Evolutionary conservation across 352 stramenopile genomes (phyloP).

Genomic region (Halophytophthora batemanensis): DNA sequence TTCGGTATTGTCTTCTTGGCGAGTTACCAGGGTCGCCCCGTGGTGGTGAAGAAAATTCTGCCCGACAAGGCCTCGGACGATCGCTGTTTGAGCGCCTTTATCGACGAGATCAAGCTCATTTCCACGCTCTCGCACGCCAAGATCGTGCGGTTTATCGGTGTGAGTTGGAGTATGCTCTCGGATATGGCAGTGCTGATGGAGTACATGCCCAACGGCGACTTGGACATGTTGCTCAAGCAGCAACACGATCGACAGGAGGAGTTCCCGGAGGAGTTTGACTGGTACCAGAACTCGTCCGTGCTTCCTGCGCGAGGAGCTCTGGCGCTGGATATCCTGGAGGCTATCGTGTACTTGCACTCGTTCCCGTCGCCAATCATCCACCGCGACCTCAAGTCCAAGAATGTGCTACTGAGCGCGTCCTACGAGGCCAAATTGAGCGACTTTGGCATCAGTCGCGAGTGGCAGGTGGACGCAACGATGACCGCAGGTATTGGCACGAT

Average conservation of each 20-base stretch:
- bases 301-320: constrained; percentile 54
- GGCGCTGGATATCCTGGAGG: constrained; percentile 72
- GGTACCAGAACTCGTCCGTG: constrained; percentile 54
- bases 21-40: constrained; percentile 46
- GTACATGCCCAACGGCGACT: constrained; percentile 74
- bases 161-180: constrained; percentile 84
- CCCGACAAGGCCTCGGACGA: constrained; percentile 80
- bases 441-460: constrained; percentile 81
- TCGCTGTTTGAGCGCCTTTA: constrained; percentile 59
- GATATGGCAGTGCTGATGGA: constrained; percentile 82
- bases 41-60: constrained; percentile 84
- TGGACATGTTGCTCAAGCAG: constrained; percentile 67
- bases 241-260: constrained; percentile 35
- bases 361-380: constrained; percentile 83
- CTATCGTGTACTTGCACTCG: constrained; percentile 79
- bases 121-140: constrained; percentile 77
- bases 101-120: constrained; percentile 84
- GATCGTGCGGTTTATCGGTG: constrained; percentile 76
- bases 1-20: constrained; percentile 76
- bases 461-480: constrained; percentile 76
- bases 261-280: constrained; percentile 58
- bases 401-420: constrained; percentile 58
- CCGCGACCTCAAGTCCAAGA: constrained; percentile 76
- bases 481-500: constrained; percentile 82
- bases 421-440: constrained; percentile 80